These are phyloP conservation scores for Deuterostichococcus epilithicus DNA, from an alignment of 139 green algal species.

Conservation along the genomic window DNA sequence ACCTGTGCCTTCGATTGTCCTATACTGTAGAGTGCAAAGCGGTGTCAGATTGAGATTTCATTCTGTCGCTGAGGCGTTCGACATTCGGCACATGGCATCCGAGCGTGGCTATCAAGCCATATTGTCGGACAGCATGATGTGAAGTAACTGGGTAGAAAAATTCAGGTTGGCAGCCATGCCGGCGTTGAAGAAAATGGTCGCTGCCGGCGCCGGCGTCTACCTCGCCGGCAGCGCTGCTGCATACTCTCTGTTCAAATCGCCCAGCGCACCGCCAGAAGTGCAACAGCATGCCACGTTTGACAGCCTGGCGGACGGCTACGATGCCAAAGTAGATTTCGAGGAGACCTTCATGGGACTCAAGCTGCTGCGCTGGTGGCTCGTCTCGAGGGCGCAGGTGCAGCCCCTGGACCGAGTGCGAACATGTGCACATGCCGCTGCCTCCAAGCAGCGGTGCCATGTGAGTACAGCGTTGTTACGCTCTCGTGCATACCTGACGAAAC, in stretches of 20 bases:
- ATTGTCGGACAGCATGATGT: too few species aligned
- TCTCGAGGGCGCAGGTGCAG: slow-evolving; percentile 39
- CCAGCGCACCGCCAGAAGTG: not conserved
- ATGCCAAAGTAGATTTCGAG: slow-evolving; percentile 44
- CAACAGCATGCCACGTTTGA: slow-evolving; percentile 29
- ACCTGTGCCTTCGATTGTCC: too few species aligned
- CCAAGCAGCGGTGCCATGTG: too few species aligned
- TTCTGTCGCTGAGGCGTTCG: too few species aligned
- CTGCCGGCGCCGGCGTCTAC: not conserved
- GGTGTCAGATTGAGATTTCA: too few species aligned
- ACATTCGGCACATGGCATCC: too few species aligned
- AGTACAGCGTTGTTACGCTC: too few species aligned
- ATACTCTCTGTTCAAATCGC: not conserved
- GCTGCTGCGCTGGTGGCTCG: slow-evolving; percentile 44
- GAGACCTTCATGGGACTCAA: slow-evolving; percentile 56
- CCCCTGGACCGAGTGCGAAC: too few species aligned
- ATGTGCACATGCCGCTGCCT: too few species aligned
- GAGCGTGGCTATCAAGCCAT: too few species aligned
- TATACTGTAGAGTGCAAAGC: too few species aligned
- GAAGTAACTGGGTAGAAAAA: not conserved
- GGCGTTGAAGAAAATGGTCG: not conserved
- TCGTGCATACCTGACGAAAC: not conserved
- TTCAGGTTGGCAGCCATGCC: not conserved
- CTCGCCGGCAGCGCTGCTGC: too few species aligned
- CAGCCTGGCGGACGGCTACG: slow-evolving; percentile 43